Percentiles rank a stretch among this genome's conserved stretches.
Conservation (phyloP, 225 moss, liverwort and hornwort species). For the Ulota crispa region DNA sequence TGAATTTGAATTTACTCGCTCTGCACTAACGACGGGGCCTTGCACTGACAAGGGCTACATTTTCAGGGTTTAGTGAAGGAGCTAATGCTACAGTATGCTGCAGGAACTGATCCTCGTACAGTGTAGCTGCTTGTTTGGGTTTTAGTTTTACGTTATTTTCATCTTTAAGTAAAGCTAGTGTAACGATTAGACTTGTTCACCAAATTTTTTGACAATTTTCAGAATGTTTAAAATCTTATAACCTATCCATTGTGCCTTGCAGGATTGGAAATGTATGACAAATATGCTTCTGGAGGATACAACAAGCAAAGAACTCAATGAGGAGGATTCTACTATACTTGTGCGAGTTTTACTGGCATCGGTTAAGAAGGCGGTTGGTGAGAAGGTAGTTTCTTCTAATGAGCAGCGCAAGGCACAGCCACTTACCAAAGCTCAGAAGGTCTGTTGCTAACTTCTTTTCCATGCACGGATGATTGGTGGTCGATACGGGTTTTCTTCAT, state of each 20-base stretch:
- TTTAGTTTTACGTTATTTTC: neutral
- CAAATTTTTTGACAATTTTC: neutral
- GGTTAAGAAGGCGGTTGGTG: constrained; percentile 93
- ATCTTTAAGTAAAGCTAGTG: neutral
- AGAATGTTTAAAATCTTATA: constrained; percentile 3
- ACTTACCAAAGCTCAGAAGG: constrained; percentile 85
- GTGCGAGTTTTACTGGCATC: constrained; percentile 89
- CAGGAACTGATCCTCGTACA: too few species aligned
- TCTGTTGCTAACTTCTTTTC: constrained; percentile 19
- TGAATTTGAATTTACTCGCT: too few species aligned
- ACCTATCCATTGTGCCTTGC: constrained; percentile 10
- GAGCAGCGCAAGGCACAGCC: constrained; percentile 79
- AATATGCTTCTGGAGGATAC: constrained; percentile 88
- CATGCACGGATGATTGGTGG: constrained; percentile 3
- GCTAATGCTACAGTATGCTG: too few species aligned
- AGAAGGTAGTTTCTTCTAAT: constrained; percentile 84
- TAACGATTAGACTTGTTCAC: neutral
- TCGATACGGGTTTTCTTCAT: neutral
- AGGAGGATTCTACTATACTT: constrained; percentile 87
- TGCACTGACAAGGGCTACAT: too few species aligned
- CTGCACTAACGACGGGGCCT: too few species aligned
- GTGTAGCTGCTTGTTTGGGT: neutral
- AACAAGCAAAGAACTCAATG: constrained; percentile 74
- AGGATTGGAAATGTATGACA: constrained; percentile 98
- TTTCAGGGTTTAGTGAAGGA: too few species aligned